These are phyloP conservation scores for Alternaria conjuncta DNA, from an alignment of 2,329 filamentous ascomycete species.

Conservation along the genomic window DNA sequence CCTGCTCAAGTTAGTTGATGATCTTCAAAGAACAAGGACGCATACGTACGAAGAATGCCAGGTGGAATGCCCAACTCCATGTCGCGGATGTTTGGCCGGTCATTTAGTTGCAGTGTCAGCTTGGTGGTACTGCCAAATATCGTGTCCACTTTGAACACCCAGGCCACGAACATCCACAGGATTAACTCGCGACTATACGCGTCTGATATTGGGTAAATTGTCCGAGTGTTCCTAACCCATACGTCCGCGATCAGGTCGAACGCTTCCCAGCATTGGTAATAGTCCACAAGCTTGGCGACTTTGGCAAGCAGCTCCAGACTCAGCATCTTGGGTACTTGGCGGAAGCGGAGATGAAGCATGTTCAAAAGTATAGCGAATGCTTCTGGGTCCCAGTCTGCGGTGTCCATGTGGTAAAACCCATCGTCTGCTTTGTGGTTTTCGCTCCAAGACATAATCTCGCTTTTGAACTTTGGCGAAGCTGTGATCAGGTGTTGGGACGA, in stretches of 20 bases:
- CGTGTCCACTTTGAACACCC: conserved; percentile 17
- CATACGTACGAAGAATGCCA: no score
- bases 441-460: background rate
- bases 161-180: conserved; percentile 32
- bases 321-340: conserved; percentile 49
- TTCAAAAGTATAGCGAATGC: conserved; percentile 54
- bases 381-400: conserved; percentile 40
- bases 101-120: no score
- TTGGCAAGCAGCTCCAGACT: conserved; percentile 53
- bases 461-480: conserved; percentile 7
- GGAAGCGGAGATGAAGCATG: conserved; percentile 53
- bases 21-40: no score
- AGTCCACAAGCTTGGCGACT: conserved; percentile 54
- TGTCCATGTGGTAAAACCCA: conserved; percentile 6
- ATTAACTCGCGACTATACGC: conserved; percentile 20
- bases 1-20: no score
- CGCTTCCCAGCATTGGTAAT: conserved; percentile 52
- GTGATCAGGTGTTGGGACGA: conserved; percentile 3
- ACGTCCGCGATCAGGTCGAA: conserved; percentile 52
- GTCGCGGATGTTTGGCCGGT: no score
- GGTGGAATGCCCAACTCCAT: no score
- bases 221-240: conserved; percentile 47
- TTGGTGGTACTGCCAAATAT: no score
- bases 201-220: no score
- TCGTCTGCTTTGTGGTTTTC: background rate